phyloP scores from a whole-genome alignment of 2,329 filamentous ascomycete genomes.

The Alternaria dauci region DNA sequence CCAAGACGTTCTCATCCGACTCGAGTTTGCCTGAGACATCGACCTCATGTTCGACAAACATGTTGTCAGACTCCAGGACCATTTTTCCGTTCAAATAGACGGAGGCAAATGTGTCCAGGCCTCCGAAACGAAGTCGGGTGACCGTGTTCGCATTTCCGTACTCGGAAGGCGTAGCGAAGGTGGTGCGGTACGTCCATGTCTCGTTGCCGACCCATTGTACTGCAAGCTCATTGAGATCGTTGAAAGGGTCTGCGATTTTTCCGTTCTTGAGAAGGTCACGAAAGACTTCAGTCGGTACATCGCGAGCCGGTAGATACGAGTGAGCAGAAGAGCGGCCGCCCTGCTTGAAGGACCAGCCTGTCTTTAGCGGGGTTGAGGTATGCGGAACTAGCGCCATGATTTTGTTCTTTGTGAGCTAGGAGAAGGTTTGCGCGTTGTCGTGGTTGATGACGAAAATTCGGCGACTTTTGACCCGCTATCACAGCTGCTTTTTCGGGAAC shows the following conservation, averaged over 20 bases:
- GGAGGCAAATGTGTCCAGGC: constrained; percentile 69
- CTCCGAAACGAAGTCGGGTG: constrained; percentile 66
- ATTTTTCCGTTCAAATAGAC: constrained; percentile 63
- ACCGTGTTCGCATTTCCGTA: constrained; percentile 33
- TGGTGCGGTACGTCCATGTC: constrained; percentile 55
- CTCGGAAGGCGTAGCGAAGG: constrained; percentile 43
- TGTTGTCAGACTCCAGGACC: constrained; percentile 67
- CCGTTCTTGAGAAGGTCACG: constrained; percentile 57
- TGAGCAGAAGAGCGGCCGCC: constrained; percentile 50
- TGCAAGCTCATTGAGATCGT: constrained; percentile 59
- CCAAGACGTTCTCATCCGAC: constrained; percentile 55
- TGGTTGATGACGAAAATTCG: not conserved
- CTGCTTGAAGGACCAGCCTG: constrained; percentile 58
- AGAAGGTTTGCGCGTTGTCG: not conserved
- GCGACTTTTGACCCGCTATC: constrained; percentile 2
- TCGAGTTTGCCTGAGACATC: constrained; percentile 57
- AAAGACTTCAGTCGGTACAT: constrained; percentile 58
- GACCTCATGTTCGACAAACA: constrained; percentile 68
- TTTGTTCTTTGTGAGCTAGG: not conserved
- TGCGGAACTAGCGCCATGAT: not conserved
- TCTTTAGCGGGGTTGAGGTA: constrained; percentile 12
- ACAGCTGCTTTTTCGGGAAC: not conserved
- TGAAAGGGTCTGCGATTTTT: constrained; percentile 59
- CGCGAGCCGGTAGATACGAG: constrained; percentile 53
- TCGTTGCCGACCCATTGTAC: constrained; percentile 59